Evolutionary conservation across 2,329 filamentous ascomycete species (phyloP), one percentile per base, ranked within the genome.

Genomic region (Paraconiothyrium brasiliense): DNA sequence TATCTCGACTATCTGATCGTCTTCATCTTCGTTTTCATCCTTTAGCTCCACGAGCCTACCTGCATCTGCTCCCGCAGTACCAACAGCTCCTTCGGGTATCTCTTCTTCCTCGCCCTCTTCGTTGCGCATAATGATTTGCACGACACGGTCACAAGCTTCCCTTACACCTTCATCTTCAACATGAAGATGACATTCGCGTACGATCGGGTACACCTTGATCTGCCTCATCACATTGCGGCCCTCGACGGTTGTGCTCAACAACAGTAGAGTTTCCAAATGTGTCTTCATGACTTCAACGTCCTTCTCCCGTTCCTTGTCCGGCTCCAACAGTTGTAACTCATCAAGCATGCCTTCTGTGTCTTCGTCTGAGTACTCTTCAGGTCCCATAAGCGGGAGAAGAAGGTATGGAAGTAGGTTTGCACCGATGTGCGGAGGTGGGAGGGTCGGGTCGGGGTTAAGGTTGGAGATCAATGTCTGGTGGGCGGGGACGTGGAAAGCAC

Each of bases 331-430:
- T 79, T 98, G 94, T 65, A 97, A 83, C 76, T 98, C 95, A 0
- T 93, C 89, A 11, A 97, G 84, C 93, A 99, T 97, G 43, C 86
- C 88, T 74, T 93, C 86, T 60, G 87, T 91, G 68, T 99, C 95
- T 49, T 97, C 93, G 39, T 94, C 92, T 20, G 90, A 85, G 76
- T 94, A 97, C 74, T 95, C 92, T 76, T 98, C 95, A 37, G 86
- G 89, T 0, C 94, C 94, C 71, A 91, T 94, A 51, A 98, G 89
- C 0, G 95, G 94, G 7, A 97, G 84, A 10, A 99, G 82, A 16
- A 98, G 83, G 77, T 98, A 98, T 0, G 94, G 94, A 4, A 98
- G 81, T 16, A 98, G 85, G 70, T 97, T 90, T 54, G 94, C 89
- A 43, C 89, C 89, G 20, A 89, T 86, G 55, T 91, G 88, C 0